phyloP scores from a whole-genome alignment of 2,329 filamentous ascomycete genomes.

The Fonsecaea pedrosoi region DNA sequence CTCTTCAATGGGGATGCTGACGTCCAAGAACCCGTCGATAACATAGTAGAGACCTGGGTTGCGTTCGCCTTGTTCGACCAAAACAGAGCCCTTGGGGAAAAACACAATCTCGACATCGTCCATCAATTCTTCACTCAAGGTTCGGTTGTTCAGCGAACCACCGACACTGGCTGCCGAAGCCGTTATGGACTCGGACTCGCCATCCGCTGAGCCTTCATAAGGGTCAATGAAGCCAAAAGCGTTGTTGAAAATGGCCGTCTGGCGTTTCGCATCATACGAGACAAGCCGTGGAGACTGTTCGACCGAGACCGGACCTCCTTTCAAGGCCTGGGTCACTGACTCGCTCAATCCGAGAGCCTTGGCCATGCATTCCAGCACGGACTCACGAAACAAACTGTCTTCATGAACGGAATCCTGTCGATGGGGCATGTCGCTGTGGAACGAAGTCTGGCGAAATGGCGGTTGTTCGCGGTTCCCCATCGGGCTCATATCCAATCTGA shows the following conservation, averaged over 20 bases:
- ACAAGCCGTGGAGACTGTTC: conserved; percentile 85
- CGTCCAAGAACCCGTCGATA: conserved; percentile 94
- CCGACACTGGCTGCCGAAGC: conserved; percentile 70
- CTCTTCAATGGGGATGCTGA: conserved; percentile 80
- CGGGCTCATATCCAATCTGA: conserved; percentile 44
- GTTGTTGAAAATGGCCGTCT: conserved; percentile 81
- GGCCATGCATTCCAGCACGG: conserved; percentile 93
- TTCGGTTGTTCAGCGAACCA: conserved; percentile 67
- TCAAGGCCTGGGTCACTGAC: conserved; percentile 54
- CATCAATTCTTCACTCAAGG: conserved; percentile 77
- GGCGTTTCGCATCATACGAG: conserved; percentile 80
- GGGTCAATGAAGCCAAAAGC: conserved; percentile 91
- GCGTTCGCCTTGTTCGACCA: conserved; percentile 96
- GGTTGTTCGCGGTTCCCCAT: conserved; percentile 53
- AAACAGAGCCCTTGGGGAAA: conserved; percentile 90
- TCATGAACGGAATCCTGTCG: conserved; percentile 81
- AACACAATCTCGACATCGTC: conserved; percentile 97
- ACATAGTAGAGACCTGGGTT: conserved; percentile 97
- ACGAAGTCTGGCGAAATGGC: conserved; percentile 45
- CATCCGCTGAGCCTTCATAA: conserved; percentile 77
- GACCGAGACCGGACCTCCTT: conserved; percentile 71
- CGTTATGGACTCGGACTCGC: conserved; percentile 82
- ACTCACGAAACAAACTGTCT: conserved; percentile 84
- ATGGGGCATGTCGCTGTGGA: conserved; percentile 33
- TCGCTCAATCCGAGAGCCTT: conserved; percentile 82